phyloP scores from a whole-genome alignment of 1,284 basidiomycete species.

The Calocybe gambosa region DNA sequence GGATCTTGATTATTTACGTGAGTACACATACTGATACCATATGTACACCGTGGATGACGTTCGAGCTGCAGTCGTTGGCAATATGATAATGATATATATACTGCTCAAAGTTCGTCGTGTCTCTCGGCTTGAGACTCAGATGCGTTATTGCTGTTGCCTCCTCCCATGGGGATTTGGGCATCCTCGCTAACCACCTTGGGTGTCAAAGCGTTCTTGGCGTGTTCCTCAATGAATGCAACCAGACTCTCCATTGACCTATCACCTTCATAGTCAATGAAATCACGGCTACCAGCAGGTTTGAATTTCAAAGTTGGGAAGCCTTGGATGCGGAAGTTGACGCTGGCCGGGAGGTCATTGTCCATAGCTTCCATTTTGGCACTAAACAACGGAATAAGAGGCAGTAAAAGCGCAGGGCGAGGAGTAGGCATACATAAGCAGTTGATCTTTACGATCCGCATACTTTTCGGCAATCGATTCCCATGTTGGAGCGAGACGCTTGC shows the following conservation, averaged over 20 bases:
- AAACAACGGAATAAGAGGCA: conserved; percentile 13
- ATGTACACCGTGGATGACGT: neutral
- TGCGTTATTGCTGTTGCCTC: conserved; percentile 21
- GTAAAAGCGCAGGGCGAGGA: conserved; percentile 7
- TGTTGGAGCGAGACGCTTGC: conserved; percentile 92
- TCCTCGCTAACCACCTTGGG: conserved; percentile 27
- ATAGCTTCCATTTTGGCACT: conserved; percentile 96
- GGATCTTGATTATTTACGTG: neutral
- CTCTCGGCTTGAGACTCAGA: conserved; percentile 19
- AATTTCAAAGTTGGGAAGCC: conserved; percentile 98
- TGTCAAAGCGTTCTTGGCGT: conserved; percentile 68
- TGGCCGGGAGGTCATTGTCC: conserved; percentile 92
- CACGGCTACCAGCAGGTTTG: conserved; percentile 81
- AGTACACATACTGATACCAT: neutral
- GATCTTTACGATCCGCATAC: conserved; percentile 74
- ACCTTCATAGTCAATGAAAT: conserved; percentile 91
- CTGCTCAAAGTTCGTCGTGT: conserved; percentile 42
- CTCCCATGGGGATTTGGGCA: conserved; percentile 32
- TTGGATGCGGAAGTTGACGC: conserved; percentile 77
- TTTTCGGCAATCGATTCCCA: conserved; percentile 92
- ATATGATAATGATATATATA: conserved; percentile 13
- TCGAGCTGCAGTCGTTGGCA: neutral
- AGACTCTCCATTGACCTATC: conserved; percentile 86
- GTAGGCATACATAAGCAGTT: conserved; percentile 70
- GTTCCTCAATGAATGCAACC: conserved; percentile 77